phyloP scores from a whole-genome alignment of 192 early-diverging fungal genomes.

The Phycomyces nitens region DNA sequence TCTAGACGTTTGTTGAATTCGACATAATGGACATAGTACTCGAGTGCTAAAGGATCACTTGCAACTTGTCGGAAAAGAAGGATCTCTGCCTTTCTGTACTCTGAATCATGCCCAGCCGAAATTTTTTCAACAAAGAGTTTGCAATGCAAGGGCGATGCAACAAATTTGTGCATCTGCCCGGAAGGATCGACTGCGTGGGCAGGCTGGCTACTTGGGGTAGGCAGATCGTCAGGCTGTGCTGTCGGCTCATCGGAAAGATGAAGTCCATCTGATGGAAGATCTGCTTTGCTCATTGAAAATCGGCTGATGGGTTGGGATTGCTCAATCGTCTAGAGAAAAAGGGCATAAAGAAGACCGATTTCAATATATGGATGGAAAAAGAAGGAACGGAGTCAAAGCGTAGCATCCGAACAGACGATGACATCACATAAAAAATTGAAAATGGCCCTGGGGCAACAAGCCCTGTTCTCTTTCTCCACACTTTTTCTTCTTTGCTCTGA shows the following conservation, averaged over 20 bases:
- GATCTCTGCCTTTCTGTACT: slow-evolving; percentile 82
- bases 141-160: slow-evolving; percentile 25
- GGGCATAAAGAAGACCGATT: background rate
- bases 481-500: slow-evolving; percentile 1
- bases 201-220: background rate
- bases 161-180: slow-evolving; percentile 17
- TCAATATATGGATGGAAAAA: background rate
- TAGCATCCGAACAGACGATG: background rate
- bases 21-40: slow-evolving; percentile 96
- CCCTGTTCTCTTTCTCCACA: slow-evolving; percentile 8
- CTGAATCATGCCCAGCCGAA: slow-evolving; percentile 28
- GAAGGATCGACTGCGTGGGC: background rate
- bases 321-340: background rate
- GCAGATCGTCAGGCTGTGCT: background rate
- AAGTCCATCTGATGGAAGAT: background rate
- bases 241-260: background rate
- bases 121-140: slow-evolving; percentile 36
- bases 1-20: slow-evolving; percentile 98
- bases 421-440: slow-evolving; percentile 3
- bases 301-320: background rate
- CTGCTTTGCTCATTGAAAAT: background rate
- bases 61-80: slow-evolving; percentile 65
- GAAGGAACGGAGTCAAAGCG: too few relatives aligned
- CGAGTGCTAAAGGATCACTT: slow-evolving; percentile 43
- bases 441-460: background rate